Evolutionary conservation across 345 rosid genomes (phyloP).

Genomic region (Eutrema yunnanense): DNA sequence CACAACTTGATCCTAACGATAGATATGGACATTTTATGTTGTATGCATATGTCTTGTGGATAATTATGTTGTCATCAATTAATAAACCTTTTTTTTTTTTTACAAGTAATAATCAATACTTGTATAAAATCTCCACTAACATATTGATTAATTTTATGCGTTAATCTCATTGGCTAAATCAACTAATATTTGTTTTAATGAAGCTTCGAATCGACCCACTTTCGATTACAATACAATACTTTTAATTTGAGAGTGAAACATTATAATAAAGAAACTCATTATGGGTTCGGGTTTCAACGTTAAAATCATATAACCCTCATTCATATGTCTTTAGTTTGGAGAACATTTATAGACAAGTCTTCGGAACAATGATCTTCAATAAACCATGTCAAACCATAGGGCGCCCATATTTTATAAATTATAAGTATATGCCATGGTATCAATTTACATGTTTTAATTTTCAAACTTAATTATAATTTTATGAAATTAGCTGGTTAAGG

Average conservation of each 20-base stretch:
- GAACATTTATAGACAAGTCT: conserved; percentile 32
- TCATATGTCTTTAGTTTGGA: conserved; percentile 29
- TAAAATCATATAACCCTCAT: conserved; percentile 28
- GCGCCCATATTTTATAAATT: conserved; percentile 13
- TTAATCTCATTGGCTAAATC: conserved; percentile 9
- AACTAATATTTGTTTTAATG: conserved; percentile 11
- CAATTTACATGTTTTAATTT: neutral
- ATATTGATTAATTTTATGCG: conserved; percentile 13
- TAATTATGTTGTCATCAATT: conserved; percentile 24
- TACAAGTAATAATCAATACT: neutral
- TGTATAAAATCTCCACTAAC: conserved; percentile 21
- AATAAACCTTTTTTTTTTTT: neutral
- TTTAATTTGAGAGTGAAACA: conserved; percentile 1
- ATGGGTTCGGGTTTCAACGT: conserved; percentile 30
- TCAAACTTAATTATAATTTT: neutral
- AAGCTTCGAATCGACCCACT: conserved; percentile 31
- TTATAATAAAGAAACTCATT: conserved; percentile 11
- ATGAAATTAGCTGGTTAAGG: neutral
- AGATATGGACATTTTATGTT: conserved; percentile 12
- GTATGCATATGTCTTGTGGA: conserved; percentile 9
- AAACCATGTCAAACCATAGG: conserved; percentile 31
- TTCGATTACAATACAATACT: conserved; percentile 19
- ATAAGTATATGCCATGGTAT: neutral
- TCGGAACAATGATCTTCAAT: conserved; percentile 27
- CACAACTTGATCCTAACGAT: conserved; percentile 18